Conservation (phyloP, 106 monocot species). For the Gastrodia elata region DNA sequence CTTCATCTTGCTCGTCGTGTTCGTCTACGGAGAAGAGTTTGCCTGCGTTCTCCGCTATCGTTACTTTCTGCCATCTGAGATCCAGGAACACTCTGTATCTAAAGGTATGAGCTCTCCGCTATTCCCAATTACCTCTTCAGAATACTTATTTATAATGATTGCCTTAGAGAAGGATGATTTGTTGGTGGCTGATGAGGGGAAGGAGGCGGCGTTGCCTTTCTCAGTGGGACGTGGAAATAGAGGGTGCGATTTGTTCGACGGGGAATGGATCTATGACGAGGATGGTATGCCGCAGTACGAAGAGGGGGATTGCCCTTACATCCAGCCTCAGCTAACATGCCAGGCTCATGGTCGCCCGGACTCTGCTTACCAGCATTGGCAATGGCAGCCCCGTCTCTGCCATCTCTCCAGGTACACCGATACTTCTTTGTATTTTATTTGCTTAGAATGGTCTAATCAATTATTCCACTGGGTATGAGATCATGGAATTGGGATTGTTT, state of each 20-base stretch:
- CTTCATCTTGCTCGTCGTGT: slow-evolving; percentile 29
- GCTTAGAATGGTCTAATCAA: not conserved
- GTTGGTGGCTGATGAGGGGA: slow-evolving; percentile 1
- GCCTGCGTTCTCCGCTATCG: slow-evolving; percentile 17
- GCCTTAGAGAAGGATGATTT: slow-evolving; percentile 20
- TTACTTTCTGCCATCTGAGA: not conserved
- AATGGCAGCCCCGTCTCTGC: slow-evolving; percentile 78
- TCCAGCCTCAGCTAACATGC: slow-evolving; percentile 81
- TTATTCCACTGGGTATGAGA: not conserved
- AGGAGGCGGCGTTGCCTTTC: slow-evolving; percentile 21
- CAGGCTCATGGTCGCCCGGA: slow-evolving; percentile 77
- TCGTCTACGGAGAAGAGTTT: slow-evolving; percentile 44
- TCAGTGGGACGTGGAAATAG: slow-evolving; percentile 24
- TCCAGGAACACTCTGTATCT: not conserved
- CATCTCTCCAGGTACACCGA: slow-evolving; percentile 48
- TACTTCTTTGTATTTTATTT: not conserved
- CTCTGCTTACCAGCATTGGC: slow-evolving; percentile 58
- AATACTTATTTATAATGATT: not conserved
- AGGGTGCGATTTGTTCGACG: slow-evolving; percentile 41
- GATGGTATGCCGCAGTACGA: slow-evolving; percentile 31
- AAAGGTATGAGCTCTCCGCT: not conserved
- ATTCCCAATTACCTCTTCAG: not conserved
- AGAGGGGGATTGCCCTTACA: slow-evolving; percentile 52
- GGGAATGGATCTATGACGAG: slow-evolving; percentile 52
- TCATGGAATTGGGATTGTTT: not conserved